Evolutionary conservation across 805 yeast species (phyloP), one percentile per base, ranked within the genome.

Genomic region (fission yeast (Schizosaccharomyces pombe)): DNA sequence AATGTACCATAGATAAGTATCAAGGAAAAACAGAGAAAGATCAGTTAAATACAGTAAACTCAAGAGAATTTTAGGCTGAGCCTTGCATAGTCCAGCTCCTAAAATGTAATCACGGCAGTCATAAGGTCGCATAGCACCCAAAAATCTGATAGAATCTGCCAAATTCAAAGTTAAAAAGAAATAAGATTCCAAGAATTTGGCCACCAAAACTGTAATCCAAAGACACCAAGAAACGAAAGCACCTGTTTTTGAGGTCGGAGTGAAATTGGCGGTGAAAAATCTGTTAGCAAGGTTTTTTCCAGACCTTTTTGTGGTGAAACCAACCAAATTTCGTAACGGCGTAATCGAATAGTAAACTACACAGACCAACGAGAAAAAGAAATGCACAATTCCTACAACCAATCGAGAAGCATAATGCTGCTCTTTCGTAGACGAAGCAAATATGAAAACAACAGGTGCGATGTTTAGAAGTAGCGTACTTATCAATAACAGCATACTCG

Each of bases 1-100:
- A 73, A 91, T 89, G 75, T 91, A 91, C 99, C 99, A 91, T 82
- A 91, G 77, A 70, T 85, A 91, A 58, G 98, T 85, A 82, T 91
- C 99, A 75, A 91, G 76, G 80, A 91, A 91, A 82, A 91, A 91
- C 70, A 91, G 75, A 62, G 91, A 73, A 75, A 93, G 73, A 71
- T 91, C 98, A 54, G 94, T 89, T 57, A 82, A 78, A 61, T 76
- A 78, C 95, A 91, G 87, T 72, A 91, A 73, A 66, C 94, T 96
- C 65, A 91, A 73, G 47, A 85, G 86, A 63, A 93, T 79, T 65
- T 77, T 82, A 22, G 94, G 82, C 71, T 91, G 98, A 57, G 83
- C 85, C 59, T 68, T 72, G 75, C 99, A 91, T 56, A 87, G 71
- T 34, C 71, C 71, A 54, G 82, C 84, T 70, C 79, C 87, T 93